Evolutionary conservation across 1,284 basidiomycete species (phyloP), one percentile per base, ranked within the genome.

Genomic region (Ustilago cynodontis): DNA sequence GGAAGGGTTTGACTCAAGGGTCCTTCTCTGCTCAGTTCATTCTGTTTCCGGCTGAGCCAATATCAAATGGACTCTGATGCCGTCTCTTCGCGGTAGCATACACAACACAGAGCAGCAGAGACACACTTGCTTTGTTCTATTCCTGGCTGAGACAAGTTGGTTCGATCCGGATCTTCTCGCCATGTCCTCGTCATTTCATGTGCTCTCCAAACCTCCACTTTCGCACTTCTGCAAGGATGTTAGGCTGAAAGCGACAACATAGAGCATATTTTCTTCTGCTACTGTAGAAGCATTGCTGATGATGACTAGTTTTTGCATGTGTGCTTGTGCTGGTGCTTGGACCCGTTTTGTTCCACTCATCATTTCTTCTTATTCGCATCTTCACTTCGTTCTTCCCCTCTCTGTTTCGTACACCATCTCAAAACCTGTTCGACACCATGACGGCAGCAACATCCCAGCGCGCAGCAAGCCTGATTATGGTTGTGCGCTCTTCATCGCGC

Each of bases 291-390:
- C 37, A 7, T 16, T 39, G 7, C 37, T 5, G 31, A 24, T 57
- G 53, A 66, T 53, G 65, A 61, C 65, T 61, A 49, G 51, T 67
- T 67, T 67, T 62, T 65, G 63, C 63, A 65, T n/a, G n/a, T n/a
- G n/a, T n/a, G n/a, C n/a, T n/a, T n/a, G n/a, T n/a, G n/a, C n/a
- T n/a, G 28, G 24, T 41, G 64, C 64, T 59, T 65, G 39, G 63
- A 59, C 63, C 45, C 26, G 18, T 28, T 5, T 22, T 50, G 8
- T 2, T 10, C 10, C 31, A 33, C 31, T 6, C 31, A 26, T 43
- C 26, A 26, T 20, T n/a, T 49, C 29, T 20, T 39, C 50, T 35
- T 29, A 16, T 8, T 47, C 39, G n/a, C 26, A 49, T 16, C 14
- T 22, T 49, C 45, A 43, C 65, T 18, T 26, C 26, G 16, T 6